Evolutionary conservation across 2,329 filamentous ascomycete genomes (phyloP).

Genomic region (Teratosphaeria pseudoeucalypti): DNA sequence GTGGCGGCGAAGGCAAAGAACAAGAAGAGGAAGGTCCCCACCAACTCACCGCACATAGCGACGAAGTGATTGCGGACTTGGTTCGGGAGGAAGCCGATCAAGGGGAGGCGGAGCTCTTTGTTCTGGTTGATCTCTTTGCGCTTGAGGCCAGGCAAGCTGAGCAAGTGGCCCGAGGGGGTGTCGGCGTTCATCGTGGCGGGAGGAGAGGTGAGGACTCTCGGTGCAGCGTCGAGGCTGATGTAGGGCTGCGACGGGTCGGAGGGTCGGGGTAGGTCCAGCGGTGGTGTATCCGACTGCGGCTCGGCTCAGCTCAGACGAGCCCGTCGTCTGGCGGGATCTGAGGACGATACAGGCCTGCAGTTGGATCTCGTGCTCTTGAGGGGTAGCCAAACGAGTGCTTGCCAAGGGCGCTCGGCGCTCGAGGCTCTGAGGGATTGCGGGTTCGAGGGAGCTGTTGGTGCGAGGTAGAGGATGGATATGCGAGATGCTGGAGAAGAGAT

Average conservation of each 20-base stretch:
- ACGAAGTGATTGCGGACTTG: constrained; percentile 33
- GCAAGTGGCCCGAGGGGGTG: constrained; percentile 24
- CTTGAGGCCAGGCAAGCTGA: constrained; percentile 31
- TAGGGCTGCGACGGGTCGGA: too few relatives aligned
- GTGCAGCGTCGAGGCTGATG: background rate
- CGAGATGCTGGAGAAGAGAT: background rate
- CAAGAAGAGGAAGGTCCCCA: constrained; percentile 36
- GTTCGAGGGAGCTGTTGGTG: background rate
- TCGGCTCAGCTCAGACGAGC: background rate
- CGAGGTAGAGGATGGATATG: background rate
- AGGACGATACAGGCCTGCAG: background rate
- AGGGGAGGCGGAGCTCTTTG: constrained; percentile 29
- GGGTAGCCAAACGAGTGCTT: background rate
- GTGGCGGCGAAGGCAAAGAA: constrained; percentile 32
- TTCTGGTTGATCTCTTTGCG: constrained; percentile 5
- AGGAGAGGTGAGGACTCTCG: background rate
- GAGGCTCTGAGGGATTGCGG: background rate
- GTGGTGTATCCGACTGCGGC: background rate
- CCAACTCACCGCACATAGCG: constrained; percentile 36
- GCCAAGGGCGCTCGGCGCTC: background rate
- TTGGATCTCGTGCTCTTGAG: background rate
- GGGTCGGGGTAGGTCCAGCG: background rate
- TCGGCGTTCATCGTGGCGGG: constrained; percentile 30
- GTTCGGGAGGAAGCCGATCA: constrained; percentile 36
- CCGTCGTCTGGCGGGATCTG: background rate